Conservation (phyloP, 805 yeast species). For the Candida railenensis region DNA sequence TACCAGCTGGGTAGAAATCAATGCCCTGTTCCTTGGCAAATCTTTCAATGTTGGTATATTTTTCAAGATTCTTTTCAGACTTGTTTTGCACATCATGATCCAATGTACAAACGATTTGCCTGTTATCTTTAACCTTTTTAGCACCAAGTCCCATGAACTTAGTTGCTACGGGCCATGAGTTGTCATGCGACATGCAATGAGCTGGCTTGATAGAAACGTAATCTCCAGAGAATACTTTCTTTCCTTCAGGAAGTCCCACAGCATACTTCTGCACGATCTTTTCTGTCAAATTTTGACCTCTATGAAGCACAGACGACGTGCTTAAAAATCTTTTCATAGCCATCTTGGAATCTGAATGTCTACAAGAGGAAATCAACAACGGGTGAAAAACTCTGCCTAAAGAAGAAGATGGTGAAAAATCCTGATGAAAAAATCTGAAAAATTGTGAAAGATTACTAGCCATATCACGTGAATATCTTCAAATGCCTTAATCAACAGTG, state of each 20-base stretch:
- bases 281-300: slow-evolving; percentile 87
- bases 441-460: not conserved
- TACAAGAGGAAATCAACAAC: too few relatives aligned
- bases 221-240: slow-evolving; percentile 83
- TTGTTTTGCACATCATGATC: slow-evolving; percentile 98
- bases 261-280: slow-evolving; percentile 94
- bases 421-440: not conserved
- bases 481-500: not conserved
- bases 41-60: slow-evolving; percentile 82
- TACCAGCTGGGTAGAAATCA: slow-evolving; percentile 97
- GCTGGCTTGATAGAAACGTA: slow-evolving; percentile 94
- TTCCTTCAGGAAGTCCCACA: slow-evolving; percentile 75
- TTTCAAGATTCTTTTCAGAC: slow-evolving; percentile 80
- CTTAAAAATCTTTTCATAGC: slow-evolving; percentile 17
- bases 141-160: slow-evolving; percentile 97
- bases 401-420: not conserved
- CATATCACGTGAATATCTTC: slow-evolving; percentile 2
- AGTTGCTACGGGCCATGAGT: slow-evolving; percentile 98
- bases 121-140: slow-evolving; percentile 71
- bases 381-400: slow-evolving; percentile 5
- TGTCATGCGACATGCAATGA: slow-evolving; percentile 99
- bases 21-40: slow-evolving; percentile 90
- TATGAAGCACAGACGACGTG: slow-evolving; percentile 15
- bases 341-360: not conserved
- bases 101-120: slow-evolving; percentile 92